phyloP scores from a whole-genome alignment of 2,329 filamentous ascomycete genomes.

The Samsoniella hepiali region DNA sequence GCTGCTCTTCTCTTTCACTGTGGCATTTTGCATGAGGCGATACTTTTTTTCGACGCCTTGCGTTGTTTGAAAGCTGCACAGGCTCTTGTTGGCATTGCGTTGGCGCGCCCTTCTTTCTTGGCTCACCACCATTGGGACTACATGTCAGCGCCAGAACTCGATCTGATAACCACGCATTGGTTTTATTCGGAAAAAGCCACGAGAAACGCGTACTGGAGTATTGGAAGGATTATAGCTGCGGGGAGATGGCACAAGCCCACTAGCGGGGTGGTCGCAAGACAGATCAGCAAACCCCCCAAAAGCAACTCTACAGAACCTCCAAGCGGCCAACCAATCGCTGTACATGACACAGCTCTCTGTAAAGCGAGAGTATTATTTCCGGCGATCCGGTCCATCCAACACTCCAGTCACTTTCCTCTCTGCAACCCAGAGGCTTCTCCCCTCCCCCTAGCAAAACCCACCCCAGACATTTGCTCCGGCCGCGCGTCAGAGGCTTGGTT shows the following conservation, averaged over 20 bases:
- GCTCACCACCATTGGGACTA: background rate
- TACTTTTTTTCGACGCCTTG: too few species aligned
- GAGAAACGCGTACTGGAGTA: background rate
- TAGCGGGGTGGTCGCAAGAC: background rate
- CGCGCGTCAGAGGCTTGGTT: slow-evolving; percentile 15
- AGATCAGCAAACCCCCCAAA: background rate
- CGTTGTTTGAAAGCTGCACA: too few species aligned
- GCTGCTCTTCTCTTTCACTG: too few species aligned
- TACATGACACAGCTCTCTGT: background rate
- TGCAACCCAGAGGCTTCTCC: background rate
- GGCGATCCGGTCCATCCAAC: background rate
- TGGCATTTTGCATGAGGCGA: too few species aligned
- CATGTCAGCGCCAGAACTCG: background rate
- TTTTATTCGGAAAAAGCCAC: background rate
- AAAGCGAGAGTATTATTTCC: background rate
- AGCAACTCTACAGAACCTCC: background rate
- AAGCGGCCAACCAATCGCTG: background rate
- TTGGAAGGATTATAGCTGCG: background rate
- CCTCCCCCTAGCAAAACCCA: background rate
- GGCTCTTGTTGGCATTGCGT: too few species aligned
- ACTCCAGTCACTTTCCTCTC: background rate
- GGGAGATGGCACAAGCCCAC: background rate
- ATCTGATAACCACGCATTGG: background rate
- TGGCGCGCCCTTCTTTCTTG: background rate
- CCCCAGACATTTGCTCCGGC: background rate